phyloP scores from a whole-genome alignment of 2,329 filamentous ascomycete species.

The Colletotrichum limetticola region DNA sequence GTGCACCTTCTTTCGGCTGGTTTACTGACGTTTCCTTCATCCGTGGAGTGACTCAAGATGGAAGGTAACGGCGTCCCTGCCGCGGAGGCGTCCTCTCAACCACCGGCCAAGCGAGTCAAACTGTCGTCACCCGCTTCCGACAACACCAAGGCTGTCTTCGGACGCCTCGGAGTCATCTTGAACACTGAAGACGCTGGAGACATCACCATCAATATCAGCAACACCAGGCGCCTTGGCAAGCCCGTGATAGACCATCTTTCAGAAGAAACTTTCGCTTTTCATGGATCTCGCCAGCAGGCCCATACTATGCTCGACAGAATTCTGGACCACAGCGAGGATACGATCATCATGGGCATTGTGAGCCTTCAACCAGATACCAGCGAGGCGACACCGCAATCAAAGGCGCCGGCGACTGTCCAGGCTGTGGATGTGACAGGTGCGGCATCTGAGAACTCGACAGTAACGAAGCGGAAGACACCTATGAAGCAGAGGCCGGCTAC shows the following conservation, averaged over 20 bases:
- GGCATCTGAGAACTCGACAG: no score
- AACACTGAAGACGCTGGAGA: not conserved
- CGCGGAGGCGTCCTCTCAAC: not conserved
- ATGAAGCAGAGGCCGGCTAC: no score
- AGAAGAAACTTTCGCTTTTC: not conserved
- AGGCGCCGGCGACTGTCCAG: not conserved
- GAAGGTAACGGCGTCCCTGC: no score
- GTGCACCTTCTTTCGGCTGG: no score
- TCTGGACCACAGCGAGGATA: not conserved
- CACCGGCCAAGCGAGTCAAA: not conserved
- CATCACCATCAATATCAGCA: not conserved
- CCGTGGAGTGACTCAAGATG: no score
- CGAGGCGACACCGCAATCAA: no score
- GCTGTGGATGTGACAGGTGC: no score
- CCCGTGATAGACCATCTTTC: not conserved
- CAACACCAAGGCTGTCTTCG: not conserved
- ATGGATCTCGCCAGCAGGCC: not conserved
- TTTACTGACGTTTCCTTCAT: no score
- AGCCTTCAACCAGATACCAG: not conserved
- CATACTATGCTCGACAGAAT: not conserved
- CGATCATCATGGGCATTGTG: not conserved
- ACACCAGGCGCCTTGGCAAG: not conserved
- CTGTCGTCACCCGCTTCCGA: not conserved
- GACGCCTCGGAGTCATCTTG: not conserved
- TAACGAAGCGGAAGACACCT: accelerated